These are phyloP conservation scores for Alternaria conjuncta DNA, from an alignment of 2,329 filamentous ascomycete genomes.

Conservation along the genomic window DNA sequence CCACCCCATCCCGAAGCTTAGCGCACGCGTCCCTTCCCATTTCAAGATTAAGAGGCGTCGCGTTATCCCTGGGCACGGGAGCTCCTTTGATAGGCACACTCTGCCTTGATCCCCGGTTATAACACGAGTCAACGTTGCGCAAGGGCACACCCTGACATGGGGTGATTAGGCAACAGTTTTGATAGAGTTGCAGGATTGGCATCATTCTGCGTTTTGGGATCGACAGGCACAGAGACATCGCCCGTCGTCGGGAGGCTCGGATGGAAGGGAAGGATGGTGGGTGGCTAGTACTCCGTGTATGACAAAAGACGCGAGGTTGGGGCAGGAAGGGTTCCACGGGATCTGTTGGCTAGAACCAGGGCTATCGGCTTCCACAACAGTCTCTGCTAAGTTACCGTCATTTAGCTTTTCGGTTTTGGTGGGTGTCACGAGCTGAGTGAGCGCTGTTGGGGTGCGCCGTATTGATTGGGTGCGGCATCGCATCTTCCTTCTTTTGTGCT, in stretches of 20 bases:
- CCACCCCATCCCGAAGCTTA: slow-evolving; percentile 1
- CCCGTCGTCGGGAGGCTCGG: neutral
- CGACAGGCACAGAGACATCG: slow-evolving; percentile 17
- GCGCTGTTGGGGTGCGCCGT: neutral
- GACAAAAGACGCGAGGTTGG: slow-evolving; percentile 1
- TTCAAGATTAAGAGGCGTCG: slow-evolving; percentile 28
- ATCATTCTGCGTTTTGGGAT: slow-evolving; percentile 20
- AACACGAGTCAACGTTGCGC: neutral
- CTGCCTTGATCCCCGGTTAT: neutral
- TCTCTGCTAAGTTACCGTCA: slow-evolving; percentile 7
- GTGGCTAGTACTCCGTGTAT: neutral
- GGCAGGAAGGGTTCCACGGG: slow-evolving; percentile 3
- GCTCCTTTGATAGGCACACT: slow-evolving; percentile 11
- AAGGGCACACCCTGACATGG: slow-evolving; percentile 16
- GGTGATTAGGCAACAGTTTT: slow-evolving; percentile 18
- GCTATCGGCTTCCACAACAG: slow-evolving; percentile 9
- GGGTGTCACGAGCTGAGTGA: slow-evolving; percentile 8
- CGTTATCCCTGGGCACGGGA: slow-evolving; percentile 14
- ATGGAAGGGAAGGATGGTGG: slow-evolving; percentile 5
- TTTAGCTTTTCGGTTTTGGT: slow-evolving; percentile 1
- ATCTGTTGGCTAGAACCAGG: slow-evolving; percentile 12
- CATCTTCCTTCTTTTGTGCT: neutral
- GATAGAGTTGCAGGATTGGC: slow-evolving; percentile 9
- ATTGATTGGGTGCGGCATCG: neutral
- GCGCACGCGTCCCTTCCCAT: neutral